Percentiles rank a stretch among this genome's conserved stretches.
Evolutionary conservation across 1,139 yeast species (phyloP).

Genomic region (Nadsonia starkeyi-henricii): DNA sequence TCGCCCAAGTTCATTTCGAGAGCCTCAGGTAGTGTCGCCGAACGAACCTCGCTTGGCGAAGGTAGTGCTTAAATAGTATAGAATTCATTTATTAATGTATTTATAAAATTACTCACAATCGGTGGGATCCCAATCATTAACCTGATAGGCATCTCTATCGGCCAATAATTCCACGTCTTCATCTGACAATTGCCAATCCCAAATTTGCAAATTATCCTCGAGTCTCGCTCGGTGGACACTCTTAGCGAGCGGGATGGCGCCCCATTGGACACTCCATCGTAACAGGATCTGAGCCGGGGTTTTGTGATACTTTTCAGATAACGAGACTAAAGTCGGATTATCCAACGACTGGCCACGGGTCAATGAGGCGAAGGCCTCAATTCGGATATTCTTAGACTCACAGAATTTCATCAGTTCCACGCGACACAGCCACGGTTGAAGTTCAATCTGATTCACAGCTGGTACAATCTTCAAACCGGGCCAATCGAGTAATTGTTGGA

Average conservation of each 20-base stretch:
- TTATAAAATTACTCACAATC: conserved; percentile 1
- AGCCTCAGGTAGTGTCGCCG: neutral
- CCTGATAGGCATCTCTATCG: conserved; percentile 18
- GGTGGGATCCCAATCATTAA: conserved; percentile 11
- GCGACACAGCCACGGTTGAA: conserved; percentile 46
- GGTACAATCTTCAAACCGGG: conserved; percentile 31
- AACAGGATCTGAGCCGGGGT: conserved; percentile 32
- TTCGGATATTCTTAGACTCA: conserved; percentile 33
- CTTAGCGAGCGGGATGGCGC: conserved; percentile 58
- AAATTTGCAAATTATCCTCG: conserved; percentile 31
- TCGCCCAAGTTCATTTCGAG: neutral
- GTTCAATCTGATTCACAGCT: conserved; percentile 37
- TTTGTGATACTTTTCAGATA: conserved; percentile 28
- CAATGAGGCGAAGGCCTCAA: conserved; percentile 63
- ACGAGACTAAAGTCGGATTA: conserved; percentile 33
- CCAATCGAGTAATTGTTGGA: conserved; percentile 26
- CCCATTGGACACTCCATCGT: conserved; percentile 28
- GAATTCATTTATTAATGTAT: neutral
- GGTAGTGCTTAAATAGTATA: neutral
- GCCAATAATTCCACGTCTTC: conserved; percentile 22
- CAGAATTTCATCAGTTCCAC: conserved; percentile 46
- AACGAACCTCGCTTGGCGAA: neutral
- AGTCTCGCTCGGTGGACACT: conserved; percentile 41
- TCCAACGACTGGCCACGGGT: conserved; percentile 44
- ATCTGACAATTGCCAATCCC: conserved; percentile 34